Evolutionary conservation across 2,329 filamentous ascomycete genomes (phyloP).

Genomic region (Fusarium hainanense): DNA sequence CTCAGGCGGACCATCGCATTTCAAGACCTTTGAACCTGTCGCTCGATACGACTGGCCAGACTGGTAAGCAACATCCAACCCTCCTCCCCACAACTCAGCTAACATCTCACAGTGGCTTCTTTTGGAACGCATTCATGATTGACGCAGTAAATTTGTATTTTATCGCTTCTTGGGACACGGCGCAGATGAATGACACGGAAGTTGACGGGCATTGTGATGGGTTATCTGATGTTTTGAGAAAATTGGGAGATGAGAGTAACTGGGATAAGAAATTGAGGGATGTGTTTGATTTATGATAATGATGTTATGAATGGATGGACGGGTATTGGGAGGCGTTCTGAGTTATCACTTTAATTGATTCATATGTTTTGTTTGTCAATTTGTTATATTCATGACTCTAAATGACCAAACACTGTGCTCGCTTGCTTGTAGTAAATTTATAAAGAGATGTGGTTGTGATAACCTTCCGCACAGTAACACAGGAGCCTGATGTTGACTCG

Average conservation of each 20-base stretch:
- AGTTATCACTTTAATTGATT: background rate
- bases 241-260: slow-evolving; percentile 43
- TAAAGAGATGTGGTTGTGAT: background rate
- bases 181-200: slow-evolving; percentile 51
- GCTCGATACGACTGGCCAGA: slow-evolving; percentile 54
- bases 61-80: slow-evolving; percentile 45
- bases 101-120: slow-evolving; percentile 47
- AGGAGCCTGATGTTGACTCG: too few species aligned
- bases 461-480: too few species aligned
- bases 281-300: slow-evolving; percentile 39
- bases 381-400: background rate
- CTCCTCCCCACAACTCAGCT: slow-evolving; percentile 1
- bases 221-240: slow-evolving; percentile 48
- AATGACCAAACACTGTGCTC: background rate
- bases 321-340: background rate
- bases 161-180: slow-evolving; percentile 55
- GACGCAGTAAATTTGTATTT: slow-evolving; percentile 50
- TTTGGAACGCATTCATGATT: slow-evolving; percentile 55
- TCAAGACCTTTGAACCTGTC: slow-evolving; percentile 46
- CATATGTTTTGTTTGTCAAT: background rate
- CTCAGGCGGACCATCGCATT: slow-evolving; percentile 30
- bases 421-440: background rate
- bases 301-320: background rate
- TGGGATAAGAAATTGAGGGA: slow-evolving; percentile 46
- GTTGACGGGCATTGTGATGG: slow-evolving; percentile 48